Evolutionary conservation across 768 basidiomycete species (phyloP), one percentile per base, ranked within the genome.

Genomic region (Crepidotus variabilis): DNA sequence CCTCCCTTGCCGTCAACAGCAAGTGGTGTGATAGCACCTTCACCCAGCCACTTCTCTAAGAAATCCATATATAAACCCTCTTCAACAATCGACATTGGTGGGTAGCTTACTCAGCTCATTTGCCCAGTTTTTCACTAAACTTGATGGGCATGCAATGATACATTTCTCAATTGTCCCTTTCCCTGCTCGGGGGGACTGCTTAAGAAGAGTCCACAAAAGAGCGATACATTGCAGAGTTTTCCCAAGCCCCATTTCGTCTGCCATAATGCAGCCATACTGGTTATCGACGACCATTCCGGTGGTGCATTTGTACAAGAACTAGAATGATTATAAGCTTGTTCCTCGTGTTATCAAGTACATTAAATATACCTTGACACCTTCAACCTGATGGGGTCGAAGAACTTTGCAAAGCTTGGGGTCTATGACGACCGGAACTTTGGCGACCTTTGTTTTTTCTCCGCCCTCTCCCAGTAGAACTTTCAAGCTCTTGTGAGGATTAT

Each of bases 201-300:
- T 97, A 50, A 98, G 74, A 11, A 98, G 71, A 0, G 96, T 98
- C 94, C 95, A 98, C 56, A 99, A 72, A 18, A 99, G 81, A 1
- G 96, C 81, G 59, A 99, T 98, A 67, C 97, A 98, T 67, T 99
- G 97, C 14, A 99, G 78, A 14, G 95, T 96, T 71, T 97, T 95
- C 16, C 93, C 96, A 13, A 98, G 83, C 64, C 96, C 96, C 96
- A 99, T 99, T 72, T 96, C 96, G 66, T 99, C 96, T 0, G 96
- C 96, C 96, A 99, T 98, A 70, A 99, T 99, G 66, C 96, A 98
- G 0, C 92, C 92, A 58, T 86, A 88, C 59, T 96, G 93, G 63
- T 93, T 90, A 47, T 92, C 88, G 35, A 90, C 90, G 55, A 95
- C 71, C 85, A 95, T 90, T 0, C 95, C 97, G 0, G 94, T 97